These are phyloP conservation scores for Xylariaceae sp. DNA, from an alignment of 2,329 filamentous ascomycete species.

Conservation along the genomic window DNA sequence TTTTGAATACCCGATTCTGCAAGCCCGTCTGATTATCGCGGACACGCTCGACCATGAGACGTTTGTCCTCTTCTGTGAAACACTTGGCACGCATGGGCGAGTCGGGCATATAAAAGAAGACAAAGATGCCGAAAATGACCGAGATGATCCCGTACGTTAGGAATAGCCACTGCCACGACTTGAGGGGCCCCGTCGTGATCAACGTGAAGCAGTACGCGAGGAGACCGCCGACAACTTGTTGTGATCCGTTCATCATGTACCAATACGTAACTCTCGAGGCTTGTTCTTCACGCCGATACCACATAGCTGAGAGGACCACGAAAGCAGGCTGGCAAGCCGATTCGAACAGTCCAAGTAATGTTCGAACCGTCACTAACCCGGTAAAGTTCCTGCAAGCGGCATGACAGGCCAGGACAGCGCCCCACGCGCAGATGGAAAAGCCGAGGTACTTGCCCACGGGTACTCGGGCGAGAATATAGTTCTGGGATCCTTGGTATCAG, in stretches of 20 bases:
- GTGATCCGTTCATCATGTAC: slow-evolving; percentile 78
- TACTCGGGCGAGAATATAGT: slow-evolving; percentile 61
- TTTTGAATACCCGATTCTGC: slow-evolving; percentile 56
- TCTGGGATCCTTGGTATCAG: slow-evolving; percentile 22
- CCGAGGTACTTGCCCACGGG: slow-evolving; percentile 70
- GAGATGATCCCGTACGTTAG: slow-evolving; percentile 66
- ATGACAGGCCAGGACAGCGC: slow-evolving; percentile 60
- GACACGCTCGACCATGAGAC: slow-evolving; percentile 63
- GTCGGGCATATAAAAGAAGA: slow-evolving; percentile 67
- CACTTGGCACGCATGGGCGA: slow-evolving; percentile 73
- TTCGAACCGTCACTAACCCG: slow-evolving; percentile 62
- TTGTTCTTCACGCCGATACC: slow-evolving; percentile 73
- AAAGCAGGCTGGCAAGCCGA: slow-evolving; percentile 71
- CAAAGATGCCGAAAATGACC: slow-evolving; percentile 66
- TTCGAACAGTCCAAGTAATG: slow-evolving; percentile 71
- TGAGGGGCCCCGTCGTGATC: slow-evolving; percentile 55
- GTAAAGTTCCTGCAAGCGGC: slow-evolving; percentile 63
- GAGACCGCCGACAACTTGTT: slow-evolving; percentile 73
- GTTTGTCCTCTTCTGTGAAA: slow-evolving; percentile 67
- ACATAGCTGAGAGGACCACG: slow-evolving; percentile 67
- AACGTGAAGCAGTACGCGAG: slow-evolving; percentile 66
- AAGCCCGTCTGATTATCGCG: slow-evolving; percentile 64
- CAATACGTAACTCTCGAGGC: slow-evolving; percentile 68
- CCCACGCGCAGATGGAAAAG: slow-evolving; percentile 67
- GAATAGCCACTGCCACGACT: slow-evolving; percentile 72